These are phyloP conservation scores for Parasitella parasitica DNA, from an alignment of 371 early-diverging fungal species.

Conservation along the genomic window DNA sequence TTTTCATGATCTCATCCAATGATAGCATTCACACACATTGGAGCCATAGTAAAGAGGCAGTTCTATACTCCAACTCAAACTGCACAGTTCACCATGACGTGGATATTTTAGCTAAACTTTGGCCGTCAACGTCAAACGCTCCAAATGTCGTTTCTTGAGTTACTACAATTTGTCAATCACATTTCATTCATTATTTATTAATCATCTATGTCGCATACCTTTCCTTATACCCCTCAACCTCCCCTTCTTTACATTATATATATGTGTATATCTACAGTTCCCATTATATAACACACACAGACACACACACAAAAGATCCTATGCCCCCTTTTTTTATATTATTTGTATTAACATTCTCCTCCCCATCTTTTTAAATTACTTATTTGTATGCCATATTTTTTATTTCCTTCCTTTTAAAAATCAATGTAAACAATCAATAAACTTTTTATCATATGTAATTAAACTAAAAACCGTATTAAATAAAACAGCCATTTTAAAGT, in stretches of 20 bases:
- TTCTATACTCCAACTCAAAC: neutral
- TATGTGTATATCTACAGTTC: neutral
- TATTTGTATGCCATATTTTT: neutral
- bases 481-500: neutral
- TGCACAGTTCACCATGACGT: constrained; percentile 8
- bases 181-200: neutral
- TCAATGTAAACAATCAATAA: neutral
- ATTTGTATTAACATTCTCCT: neutral
- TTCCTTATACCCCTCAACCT: neutral
- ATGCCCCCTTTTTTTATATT: neutral
- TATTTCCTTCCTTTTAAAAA: neutral
- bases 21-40: constrained; percentile 1
- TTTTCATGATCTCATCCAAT: constrained; percentile 7
- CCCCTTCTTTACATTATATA: too few relatives aligned
- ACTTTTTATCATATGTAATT: neutral
- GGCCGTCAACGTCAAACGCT: neutral
- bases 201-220: neutral
- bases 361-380: neutral
- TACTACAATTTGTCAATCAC: neutral
- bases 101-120: constrained; percentile 15
- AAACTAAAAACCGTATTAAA: neutral
- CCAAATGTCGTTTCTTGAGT: constrained; percentile 10
- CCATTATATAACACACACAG: neutral
- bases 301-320: neutral
- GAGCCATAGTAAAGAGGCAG: constrained; percentile 6